Evolutionary conservation across 495 filamentous ascomycete species (phyloP), one percentile per base, ranked within the genome.

Genomic region (Penicillium lagena): DNA sequence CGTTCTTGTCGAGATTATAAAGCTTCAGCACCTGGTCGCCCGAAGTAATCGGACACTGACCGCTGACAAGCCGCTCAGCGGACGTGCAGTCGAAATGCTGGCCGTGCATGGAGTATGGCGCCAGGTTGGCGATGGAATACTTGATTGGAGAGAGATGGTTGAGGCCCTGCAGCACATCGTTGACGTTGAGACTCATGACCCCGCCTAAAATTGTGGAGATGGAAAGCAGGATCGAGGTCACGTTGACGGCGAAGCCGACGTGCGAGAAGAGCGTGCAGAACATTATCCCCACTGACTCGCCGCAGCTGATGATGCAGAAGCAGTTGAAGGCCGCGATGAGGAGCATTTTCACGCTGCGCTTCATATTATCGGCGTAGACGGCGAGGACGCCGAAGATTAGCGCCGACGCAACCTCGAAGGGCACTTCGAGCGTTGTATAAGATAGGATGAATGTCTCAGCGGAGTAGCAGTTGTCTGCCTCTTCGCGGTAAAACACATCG

Each of bases 251-350:
- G 58, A 89, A 88, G 1, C 85, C 85, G 0, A 82, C 83, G 52
- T 89, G 85, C 29, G 65, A 59, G 62, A 88, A 85, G 7, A 88
- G 64, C 1, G 85, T 88, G 55, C 85, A 86, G 65, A 89, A 87
- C 64, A 87, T 79, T 49, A 89, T 88, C 0, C 85, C 85, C n/a
- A 88, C 52, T 35, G 77, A 82, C 64, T 89, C 85, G 4, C 85
- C 85, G 47, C 80, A 86, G 39, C 64, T 80, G 32, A 86, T 84
- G 36, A 89, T 79, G 45, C 78, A 82, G 52, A 89, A 87, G 39
- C 76, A 76, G 58, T 83, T 83, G 60, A 81, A 83, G 1, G 78
- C 66, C 32, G 77, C 61, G 41, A 85, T 72, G 52, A 87, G 83
- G 61, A 83, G 85, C 59, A 86, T 72, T 29, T 69, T 52, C 0